Evolutionary conservation across 495 filamentous ascomycete genomes (phyloP), one percentile per base, ranked within the genome.

Genomic region (Thermochaetoides thermophila): DNA sequence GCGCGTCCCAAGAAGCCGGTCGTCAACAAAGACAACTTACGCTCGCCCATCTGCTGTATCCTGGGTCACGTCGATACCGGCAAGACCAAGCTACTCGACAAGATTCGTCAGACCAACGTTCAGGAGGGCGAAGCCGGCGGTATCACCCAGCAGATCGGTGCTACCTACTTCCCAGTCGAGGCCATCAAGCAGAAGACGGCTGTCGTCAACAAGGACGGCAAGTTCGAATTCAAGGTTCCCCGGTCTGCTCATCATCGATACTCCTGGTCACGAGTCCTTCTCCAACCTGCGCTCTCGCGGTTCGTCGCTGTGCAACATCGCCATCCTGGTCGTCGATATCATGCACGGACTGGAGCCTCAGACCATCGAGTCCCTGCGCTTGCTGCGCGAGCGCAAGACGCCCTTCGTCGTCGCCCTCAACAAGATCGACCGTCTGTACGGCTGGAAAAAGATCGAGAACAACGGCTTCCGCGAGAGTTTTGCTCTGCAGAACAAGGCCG

Each of bases 101-200:
- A 96, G 66, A 87, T 99, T 51, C 81, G 91, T 40, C 86, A 94
- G 59, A 99, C 91, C 31, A 96, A 96, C 50, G 91, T 99, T 17
- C 91, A 99, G 54, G 91, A 96, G 59, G 91, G 91, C 39, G 91
- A 99, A 76, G 91, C 91, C 24, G 91, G 91, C 63, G 91, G 91
- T 78, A 99, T 99, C 48, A 99, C 91, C 11, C 91, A 99, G 61
- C 91, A 99, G 60, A 99, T 99, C 53, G 91, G 91, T 74, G 91
- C 91, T 27, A 99, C 91, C 11, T 99, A 96, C 61, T 99, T 99
- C 73, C 91, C 91, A 13, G 84, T 87, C 34, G 89, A 96, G 34
- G 82, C 91, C 33, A 73, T 99, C 52, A 65, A 70, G 54, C 72
- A 80, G 48, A 99, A 99, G 71, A 95, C 86, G 6, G 63, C 65